These are phyloP conservation scores for Spathaspora boniae DNA, from an alignment of 805 yeast genomes.

Conservation along the genomic window DNA sequence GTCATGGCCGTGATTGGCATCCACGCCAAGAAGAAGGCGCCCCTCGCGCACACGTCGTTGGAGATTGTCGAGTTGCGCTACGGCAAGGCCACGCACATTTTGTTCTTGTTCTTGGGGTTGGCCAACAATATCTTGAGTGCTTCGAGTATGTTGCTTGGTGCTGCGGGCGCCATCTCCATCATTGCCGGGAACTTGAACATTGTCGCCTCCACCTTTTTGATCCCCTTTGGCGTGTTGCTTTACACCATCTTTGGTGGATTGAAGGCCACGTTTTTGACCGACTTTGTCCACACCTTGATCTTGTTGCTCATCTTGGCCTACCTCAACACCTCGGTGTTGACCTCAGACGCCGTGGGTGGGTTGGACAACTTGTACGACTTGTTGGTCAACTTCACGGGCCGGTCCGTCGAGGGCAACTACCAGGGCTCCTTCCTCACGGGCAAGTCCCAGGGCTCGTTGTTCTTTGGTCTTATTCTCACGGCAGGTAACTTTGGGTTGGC, in stretches of 20 bases:
- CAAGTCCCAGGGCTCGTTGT: conserved; percentile 30
- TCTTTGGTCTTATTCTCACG: conserved; percentile 32
- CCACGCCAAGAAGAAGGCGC: conserved; percentile 25
- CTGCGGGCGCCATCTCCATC: conserved; percentile 24
- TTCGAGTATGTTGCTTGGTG: conserved; percentile 26
- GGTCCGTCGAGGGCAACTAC: conserved; percentile 29
- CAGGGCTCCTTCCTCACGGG: conserved; percentile 34
- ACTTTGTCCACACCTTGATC: conserved; percentile 31
- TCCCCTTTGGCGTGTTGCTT: conserved; percentile 37
- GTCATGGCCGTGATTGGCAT: conserved; percentile 23
- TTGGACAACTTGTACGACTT: conserved; percentile 24
- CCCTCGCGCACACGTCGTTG: conserved; percentile 26
- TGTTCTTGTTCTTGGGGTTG: conserved; percentile 23
- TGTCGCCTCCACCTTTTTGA: conserved; percentile 25
- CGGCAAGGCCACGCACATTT: conserved; percentile 20
- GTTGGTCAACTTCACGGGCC: conserved; percentile 17
- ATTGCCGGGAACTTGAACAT: conserved; percentile 26
- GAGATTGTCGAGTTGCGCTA: conserved; percentile 27
- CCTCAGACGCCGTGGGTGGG: conserved; percentile 25
- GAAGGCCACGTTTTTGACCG: conserved; percentile 50
- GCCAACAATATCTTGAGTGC: conserved; percentile 23
- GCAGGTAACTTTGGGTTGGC: conserved; percentile 36
- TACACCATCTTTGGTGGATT: conserved; percentile 51
- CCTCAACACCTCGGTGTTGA: conserved; percentile 23
- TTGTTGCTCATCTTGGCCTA: conserved; percentile 23